phyloP scores from a whole-genome alignment of 2,329 filamentous ascomycete species.

The Talaromyces marneffei region DNA sequence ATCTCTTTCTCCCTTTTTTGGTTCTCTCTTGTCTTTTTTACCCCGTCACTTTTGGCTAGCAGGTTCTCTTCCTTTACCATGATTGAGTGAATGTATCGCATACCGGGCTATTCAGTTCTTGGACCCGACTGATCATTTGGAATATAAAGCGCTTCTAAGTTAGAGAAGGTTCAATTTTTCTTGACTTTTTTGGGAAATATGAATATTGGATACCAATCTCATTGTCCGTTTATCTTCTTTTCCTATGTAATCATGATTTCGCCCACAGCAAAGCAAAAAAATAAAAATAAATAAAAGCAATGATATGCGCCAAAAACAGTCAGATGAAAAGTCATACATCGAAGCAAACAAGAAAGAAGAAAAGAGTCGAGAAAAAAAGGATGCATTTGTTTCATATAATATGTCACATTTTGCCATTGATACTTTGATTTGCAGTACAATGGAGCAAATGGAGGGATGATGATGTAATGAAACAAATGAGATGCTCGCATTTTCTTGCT shows the following conservation, averaged over 20 bases:
- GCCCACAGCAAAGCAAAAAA: background rate
- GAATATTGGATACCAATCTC: background rate
- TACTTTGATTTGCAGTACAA: background rate
- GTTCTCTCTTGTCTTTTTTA: background rate
- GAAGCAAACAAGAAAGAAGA: background rate
- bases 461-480: background rate
- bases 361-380: background rate
- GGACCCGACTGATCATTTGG: background rate
- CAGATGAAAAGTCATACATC: background rate
- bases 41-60: background rate
- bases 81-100: background rate
- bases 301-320: background rate
- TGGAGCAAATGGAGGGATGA: background rate
- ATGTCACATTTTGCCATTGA: background rate
- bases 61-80: background rate
- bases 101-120: background rate
- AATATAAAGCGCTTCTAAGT: too few species aligned
- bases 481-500: constrained; percentile 2
- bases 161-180: background rate
- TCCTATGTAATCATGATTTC: background rate
- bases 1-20: background rate
- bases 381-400: background rate
- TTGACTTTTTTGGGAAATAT: background rate
- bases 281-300: background rate
- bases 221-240: background rate